phyloP scores from a whole-genome alignment of 768 basidiomycete genomes.

The Boletales sp. region DNA sequence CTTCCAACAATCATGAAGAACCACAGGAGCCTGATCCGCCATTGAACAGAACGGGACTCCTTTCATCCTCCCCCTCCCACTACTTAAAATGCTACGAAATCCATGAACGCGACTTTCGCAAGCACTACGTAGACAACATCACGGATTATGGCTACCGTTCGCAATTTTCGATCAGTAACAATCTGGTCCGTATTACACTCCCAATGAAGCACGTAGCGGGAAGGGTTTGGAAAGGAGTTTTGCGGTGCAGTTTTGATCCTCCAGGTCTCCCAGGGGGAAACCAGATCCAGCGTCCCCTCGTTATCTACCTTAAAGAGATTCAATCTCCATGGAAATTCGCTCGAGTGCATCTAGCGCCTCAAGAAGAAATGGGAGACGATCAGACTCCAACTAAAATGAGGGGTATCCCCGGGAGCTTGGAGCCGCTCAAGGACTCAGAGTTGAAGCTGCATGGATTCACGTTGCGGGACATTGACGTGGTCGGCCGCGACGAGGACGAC shows the following conservation, averaged over 20 bases:
- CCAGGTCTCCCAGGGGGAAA: conserved; percentile 7
- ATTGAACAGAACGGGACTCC: conserved; percentile 17
- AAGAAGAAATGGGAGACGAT: background rate
- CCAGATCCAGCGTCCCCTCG: conserved; percentile 16
- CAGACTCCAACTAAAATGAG: background rate
- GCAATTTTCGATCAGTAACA: conserved; percentile 18
- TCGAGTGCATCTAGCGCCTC: conserved; percentile 11
- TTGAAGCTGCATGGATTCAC: conserved; percentile 6
- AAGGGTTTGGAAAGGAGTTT: conserved; percentile 18
- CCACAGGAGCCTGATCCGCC: background rate
- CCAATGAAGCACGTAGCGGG: conserved; percentile 17
- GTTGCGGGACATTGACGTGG: conserved; percentile 11
- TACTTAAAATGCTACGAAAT: conserved; percentile 21
- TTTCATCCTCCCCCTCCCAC: conserved; percentile 22
- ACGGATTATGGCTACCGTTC: conserved; percentile 8
- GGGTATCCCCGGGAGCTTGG: conserved; percentile 18
- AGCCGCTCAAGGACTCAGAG: conserved; percentile 13
- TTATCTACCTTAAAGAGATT: conserved; percentile 20
- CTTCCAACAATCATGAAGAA: background rate
- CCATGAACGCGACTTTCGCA: conserved; percentile 15
- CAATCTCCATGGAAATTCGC: conserved; percentile 6
- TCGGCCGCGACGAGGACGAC: conserved; percentile 5
- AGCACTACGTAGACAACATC: conserved; percentile 15
- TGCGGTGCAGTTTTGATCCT: conserved; percentile 22
- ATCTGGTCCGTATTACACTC: conserved; percentile 16